These are phyloP conservation scores for Pichia manshurica DNA, from an alignment of 805 yeast species.

Conservation along the genomic window DNA sequence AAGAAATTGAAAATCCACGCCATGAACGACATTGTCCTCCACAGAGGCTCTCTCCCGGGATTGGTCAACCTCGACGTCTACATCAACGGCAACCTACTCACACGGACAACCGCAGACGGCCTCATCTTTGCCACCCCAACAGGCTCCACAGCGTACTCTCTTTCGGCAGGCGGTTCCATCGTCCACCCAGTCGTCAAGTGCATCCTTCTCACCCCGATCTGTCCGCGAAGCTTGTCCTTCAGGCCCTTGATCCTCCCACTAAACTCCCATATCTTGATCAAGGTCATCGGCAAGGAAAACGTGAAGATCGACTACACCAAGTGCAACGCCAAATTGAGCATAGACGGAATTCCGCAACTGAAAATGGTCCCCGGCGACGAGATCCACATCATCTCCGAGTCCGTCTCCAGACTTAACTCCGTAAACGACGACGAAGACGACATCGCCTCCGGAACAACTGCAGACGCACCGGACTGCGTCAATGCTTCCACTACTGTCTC, in stretches of 20 bases:
- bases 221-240: conserved; percentile 87
- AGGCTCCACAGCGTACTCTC: conserved; percentile 90
- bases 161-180: conserved; percentile 87
- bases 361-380: conserved; percentile 71
- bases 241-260: conserved; percentile 82
- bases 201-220: conserved; percentile 79
- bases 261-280: conserved; percentile 64
- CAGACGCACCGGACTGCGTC: no score
- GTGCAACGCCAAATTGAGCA: conserved; percentile 52
- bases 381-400: conserved; percentile 63
- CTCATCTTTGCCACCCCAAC: conserved; percentile 83
- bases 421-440: conserved; percentile 17
- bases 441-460: no score
- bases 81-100: conserved; percentile 76
- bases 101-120: conserved; percentile 92
- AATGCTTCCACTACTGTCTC: no score
- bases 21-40: conserved; percentile 86
- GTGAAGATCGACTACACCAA: conserved; percentile 24
- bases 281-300: conserved; percentile 43
- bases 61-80: conserved; percentile 77
- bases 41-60: conserved; percentile 85
- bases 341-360: conserved; percentile 80
- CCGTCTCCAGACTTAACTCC: conserved; percentile 45
- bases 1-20: conserved; percentile 45
- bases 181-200: conserved; percentile 86